Percentiles rank a stretch among this genome's conserved stretches.
Conservation (phyloP, 345 rosid species). For the Reutealis trisperma region DNA sequence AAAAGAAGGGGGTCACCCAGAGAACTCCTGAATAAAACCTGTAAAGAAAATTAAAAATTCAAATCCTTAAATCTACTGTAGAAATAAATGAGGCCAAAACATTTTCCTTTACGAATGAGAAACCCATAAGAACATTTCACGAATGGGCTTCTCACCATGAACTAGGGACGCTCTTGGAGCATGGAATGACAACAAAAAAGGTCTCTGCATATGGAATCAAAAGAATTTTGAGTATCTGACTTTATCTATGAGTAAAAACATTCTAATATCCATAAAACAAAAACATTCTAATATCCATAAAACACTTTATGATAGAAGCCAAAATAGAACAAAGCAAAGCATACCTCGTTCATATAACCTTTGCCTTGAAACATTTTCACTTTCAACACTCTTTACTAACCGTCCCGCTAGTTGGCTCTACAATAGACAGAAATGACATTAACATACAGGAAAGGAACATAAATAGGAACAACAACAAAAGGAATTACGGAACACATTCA, state of each 20-base stretch:
- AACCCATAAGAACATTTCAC: no score
- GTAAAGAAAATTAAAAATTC: no score
- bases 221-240: not conserved
- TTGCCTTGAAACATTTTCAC: slow-evolving; percentile 27
- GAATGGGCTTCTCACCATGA: no score
- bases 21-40: no score
- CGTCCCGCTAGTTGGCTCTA: slow-evolving; percentile 23
- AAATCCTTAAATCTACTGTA: no score
- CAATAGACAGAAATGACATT: slow-evolving; percentile 7
- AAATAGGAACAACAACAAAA: not conserved
- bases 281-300: not conserved
- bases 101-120: no score
- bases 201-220: not conserved
- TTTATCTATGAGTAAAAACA: not conserved
- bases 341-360: slow-evolving; percentile 29
- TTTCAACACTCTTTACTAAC: slow-evolving; percentile 17
- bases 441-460: not conserved
- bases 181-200: not conserved
- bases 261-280: not conserved
- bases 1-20: no score
- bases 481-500: not conserved
- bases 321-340: not conserved
- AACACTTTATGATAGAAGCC: not conserved
- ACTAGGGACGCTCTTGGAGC: not conserved
- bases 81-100: no score